These are phyloP conservation scores for Neurospora sp. DNA, from an alignment of 495 filamentous ascomycete genomes.

Conservation along the genomic window DNA sequence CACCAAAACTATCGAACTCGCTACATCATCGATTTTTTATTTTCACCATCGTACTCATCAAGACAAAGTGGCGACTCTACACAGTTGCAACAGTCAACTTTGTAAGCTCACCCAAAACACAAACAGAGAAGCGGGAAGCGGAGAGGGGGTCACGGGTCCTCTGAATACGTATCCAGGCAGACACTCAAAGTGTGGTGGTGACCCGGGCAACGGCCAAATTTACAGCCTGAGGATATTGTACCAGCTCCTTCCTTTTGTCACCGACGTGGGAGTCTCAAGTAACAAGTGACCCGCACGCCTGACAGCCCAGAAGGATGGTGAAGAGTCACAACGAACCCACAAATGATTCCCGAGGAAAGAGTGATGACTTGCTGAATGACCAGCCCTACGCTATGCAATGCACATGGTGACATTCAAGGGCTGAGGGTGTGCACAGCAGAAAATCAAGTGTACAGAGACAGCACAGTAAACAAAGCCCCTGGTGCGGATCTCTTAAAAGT, in stretches of 20 bases:
- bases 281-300: background rate
- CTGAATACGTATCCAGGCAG: background rate
- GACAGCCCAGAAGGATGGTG: background rate
- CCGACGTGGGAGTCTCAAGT: background rate
- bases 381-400: constrained; percentile 11
- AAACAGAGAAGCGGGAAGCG: background rate
- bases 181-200: background rate
- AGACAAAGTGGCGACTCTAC: background rate
- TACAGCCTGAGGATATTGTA: background rate
- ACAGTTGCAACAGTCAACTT: background rate
- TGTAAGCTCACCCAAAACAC: background rate
- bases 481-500: background rate
- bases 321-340: constrained; percentile 11
- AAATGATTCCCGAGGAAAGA: background rate
- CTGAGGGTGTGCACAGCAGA: background rate
- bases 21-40: background rate
- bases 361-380: constrained; percentile 2
- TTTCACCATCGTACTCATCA: background rate
- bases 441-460: background rate
- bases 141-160: background rate
- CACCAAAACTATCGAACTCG: background rate
- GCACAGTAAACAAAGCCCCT: background rate
- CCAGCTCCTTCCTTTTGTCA: background rate
- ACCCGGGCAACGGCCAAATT: background rate
- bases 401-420: background rate